Evolutionary conservation across 2,329 filamentous ascomycete genomes (phyloP).

Genomic region (Colletotrichum nymphaeae): DNA sequence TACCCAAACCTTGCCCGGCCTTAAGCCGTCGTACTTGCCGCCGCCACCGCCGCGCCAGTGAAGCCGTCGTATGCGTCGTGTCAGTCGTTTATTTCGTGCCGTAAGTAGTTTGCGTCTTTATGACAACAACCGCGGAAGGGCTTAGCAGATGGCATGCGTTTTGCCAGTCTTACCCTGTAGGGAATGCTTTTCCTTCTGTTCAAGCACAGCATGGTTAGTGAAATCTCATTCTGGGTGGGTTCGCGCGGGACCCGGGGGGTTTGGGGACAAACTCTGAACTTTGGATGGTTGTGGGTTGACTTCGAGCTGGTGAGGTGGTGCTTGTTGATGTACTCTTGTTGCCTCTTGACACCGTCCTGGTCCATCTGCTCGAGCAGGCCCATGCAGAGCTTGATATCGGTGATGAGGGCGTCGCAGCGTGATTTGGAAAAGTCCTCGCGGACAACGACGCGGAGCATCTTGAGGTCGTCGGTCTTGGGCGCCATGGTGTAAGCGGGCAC

Average conservation of each 20-base stretch:
- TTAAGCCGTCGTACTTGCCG: not conserved
- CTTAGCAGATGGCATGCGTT: constrained; percentile 86
- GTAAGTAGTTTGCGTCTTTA: constrained; percentile 5
- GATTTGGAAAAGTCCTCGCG: constrained; percentile 90
- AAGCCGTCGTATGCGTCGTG: constrained; percentile 15
- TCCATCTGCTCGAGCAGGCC: constrained; percentile 81
- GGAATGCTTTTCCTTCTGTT: constrained; percentile 81
- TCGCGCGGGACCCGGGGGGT: not conserved
- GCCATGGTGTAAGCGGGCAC: constrained; percentile 98
- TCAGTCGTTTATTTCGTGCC: constrained; percentile 21
- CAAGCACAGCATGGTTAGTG: not conserved
- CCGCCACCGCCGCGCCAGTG: not conserved
- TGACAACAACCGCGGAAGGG: constrained; percentile 1
- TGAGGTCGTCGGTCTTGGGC: constrained; percentile 82
- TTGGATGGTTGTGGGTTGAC: constrained; percentile 62
- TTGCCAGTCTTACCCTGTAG: constrained; percentile 92
- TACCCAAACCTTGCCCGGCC: no score
- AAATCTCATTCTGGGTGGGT: not conserved
- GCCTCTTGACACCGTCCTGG: constrained; percentile 74
- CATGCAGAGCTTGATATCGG: constrained; percentile 83
- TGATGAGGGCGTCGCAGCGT: constrained; percentile 82
- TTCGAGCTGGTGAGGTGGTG: constrained; percentile 66
- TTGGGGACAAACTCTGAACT: constrained; percentile 57
- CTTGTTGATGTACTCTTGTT: constrained; percentile 72
- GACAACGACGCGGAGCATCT: constrained; percentile 93